Conservation (phyloP, 2,329 filamentous ascomycete species). For the Fusarium setosum region DNA sequence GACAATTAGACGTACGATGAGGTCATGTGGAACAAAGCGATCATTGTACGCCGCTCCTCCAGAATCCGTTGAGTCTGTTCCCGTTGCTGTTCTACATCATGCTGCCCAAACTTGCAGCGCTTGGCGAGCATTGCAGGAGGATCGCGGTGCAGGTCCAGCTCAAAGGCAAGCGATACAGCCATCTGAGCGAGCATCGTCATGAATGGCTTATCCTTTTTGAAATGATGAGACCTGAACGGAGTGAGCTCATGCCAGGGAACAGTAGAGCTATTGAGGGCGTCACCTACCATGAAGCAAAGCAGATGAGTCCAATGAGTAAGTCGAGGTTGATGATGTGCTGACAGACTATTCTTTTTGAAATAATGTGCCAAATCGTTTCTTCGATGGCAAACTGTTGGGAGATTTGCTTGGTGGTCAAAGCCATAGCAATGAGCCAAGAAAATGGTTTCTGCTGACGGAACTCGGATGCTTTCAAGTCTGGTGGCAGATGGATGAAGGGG, state of each 20-base stretch:
- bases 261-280: background rate
- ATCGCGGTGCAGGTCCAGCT: constrained; percentile 50
- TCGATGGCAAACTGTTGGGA: constrained; percentile 41
- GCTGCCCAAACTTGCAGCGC: background rate
- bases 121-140: background rate
- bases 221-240: constrained; percentile 30
- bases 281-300: constrained; percentile 43
- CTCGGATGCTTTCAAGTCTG: constrained; percentile 25
- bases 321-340: constrained; percentile 43
- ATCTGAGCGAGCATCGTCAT: constrained; percentile 51
- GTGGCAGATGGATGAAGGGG: constrained; percentile 43
- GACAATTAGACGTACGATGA: constrained; percentile 40
- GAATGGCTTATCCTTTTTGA: constrained; percentile 48
- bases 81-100: background rate
- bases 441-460: constrained; percentile 50
- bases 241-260: constrained; percentile 11
- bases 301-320: constrained; percentile 43
- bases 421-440: constrained; percentile 53
- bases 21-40: constrained; percentile 40
- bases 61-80: background rate
- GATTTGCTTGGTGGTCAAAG: constrained; percentile 37
- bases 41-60: constrained; percentile 23
- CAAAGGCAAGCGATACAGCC: constrained; percentile 50
- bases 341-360: constrained; percentile 38
- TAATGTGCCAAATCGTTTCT: constrained; percentile 37